Conservation (phyloP, 73 alveolate genomes). For the Paramecium tetraurelia region DNA sequence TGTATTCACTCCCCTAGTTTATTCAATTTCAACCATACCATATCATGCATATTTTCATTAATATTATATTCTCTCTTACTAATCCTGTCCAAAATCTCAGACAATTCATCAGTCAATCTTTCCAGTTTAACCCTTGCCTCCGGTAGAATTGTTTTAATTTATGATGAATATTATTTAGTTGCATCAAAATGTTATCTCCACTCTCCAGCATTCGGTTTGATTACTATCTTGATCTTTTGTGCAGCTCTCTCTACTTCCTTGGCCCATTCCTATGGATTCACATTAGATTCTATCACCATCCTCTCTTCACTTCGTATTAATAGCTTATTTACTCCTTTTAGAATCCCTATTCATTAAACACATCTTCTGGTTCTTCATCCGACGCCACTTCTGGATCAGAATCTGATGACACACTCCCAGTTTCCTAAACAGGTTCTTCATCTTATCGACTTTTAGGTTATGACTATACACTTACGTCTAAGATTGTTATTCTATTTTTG, state of each 20-base stretch:
- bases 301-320: constrained; percentile 40
- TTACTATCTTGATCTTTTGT: constrained; percentile 24
- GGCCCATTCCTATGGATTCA: constrained; percentile 50
- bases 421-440: constrained; percentile 13
- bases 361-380: constrained; percentile 51
- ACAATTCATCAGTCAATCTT: constrained; percentile 7
- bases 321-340: constrained; percentile 10
- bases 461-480: not conserved
- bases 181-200: constrained; percentile 55
- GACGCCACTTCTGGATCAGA: constrained; percentile 59
- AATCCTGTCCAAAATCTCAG: not conserved
- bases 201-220: constrained; percentile 48
- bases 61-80: constrained; percentile 13
- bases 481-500: constrained; percentile 39
- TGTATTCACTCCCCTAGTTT: constrained; percentile 14
- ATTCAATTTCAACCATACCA: not conserved
- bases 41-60: constrained; percentile 23
- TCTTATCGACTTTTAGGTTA: not conserved
- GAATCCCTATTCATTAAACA: not conserved
- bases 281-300: constrained; percentile 46
- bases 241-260: constrained; percentile 53
- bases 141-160: constrained; percentile 27
- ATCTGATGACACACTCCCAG: constrained; percentile 48
- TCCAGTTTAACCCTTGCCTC: constrained; percentile 47
- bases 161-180: constrained; percentile 33